A percentile compares a stretch with the other conserved stretches of the same genome.
Conservation (phyloP, 1,284 basidiomycete genomes). For the Cryptococcus deneoformans region DNA sequence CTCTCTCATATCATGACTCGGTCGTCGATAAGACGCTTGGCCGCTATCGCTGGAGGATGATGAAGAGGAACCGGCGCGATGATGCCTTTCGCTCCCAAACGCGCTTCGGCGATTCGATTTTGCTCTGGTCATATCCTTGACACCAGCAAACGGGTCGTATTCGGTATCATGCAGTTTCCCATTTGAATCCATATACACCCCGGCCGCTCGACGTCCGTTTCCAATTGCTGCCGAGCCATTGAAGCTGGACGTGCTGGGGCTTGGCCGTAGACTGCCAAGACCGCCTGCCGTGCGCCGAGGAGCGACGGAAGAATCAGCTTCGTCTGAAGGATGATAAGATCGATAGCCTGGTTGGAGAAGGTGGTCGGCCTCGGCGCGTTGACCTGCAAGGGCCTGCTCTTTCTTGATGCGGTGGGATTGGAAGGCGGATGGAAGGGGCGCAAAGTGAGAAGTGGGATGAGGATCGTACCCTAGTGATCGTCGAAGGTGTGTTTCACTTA, state of each 20-base stretch:
- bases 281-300: constrained; percentile 29
- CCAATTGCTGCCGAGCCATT: constrained; percentile 2
- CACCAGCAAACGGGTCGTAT: constrained; percentile 48
- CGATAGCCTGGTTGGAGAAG: constrained; percentile 42
- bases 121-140: constrained; percentile 37
- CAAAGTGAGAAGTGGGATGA: constrained; percentile 33
- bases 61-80: constrained; percentile 17
- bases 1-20: constrained; percentile 11
- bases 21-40: constrained; percentile 2
- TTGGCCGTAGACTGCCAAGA: constrained; percentile 12
- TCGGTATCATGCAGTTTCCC: constrained; percentile 49
- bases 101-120: constrained; percentile 40
- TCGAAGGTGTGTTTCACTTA: constrained; percentile 38
- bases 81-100: constrained; percentile 37
- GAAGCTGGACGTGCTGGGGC: constrained; percentile 22
- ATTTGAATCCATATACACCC: constrained; percentile 44
- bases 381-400: constrained; percentile 33
- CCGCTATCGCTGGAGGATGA: constrained; percentile 15
- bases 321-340: constrained; percentile 13
- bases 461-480: constrained; percentile 37
- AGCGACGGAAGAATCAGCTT: constrained; percentile 13
- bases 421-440: constrained; percentile 38
- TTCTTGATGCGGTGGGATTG: constrained; percentile 33
- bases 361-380: constrained; percentile 42
- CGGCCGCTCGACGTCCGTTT: constrained; percentile 12